Conservation (phyloP, 1,284 basidiomycete species). For the Trametes pubescens region DNA sequence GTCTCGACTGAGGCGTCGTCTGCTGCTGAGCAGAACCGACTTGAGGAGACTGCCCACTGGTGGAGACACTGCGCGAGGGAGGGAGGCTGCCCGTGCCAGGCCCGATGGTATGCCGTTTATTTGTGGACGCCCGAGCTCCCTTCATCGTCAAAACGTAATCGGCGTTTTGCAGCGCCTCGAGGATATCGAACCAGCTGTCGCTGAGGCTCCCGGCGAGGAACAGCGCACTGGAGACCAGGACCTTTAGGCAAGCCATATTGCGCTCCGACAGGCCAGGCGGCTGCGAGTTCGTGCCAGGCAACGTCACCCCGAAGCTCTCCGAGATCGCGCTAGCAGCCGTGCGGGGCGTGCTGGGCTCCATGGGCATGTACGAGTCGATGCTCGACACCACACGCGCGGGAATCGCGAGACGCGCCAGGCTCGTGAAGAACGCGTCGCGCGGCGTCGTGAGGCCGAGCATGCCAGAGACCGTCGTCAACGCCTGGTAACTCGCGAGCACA, state of each 20-base stretch:
- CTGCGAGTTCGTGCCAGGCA: constrained; percentile 47
- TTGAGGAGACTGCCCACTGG: constrained; percentile 17
- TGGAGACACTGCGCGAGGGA: constrained; percentile 34
- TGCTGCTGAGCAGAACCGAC: constrained; percentile 19
- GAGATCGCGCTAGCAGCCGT: constrained; percentile 64
- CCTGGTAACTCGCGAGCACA: constrained; percentile 82
- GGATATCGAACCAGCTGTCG: constrained; percentile 89
- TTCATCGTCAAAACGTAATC: constrained; percentile 85
- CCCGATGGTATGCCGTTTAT: constrained; percentile 49
- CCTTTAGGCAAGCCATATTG: constrained; percentile 91
- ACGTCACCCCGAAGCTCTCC: constrained; percentile 74
- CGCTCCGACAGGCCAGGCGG: constrained; percentile 85
- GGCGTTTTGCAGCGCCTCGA: constrained; percentile 92
- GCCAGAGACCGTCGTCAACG: constrained; percentile 90
- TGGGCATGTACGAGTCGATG: constrained; percentile 66
- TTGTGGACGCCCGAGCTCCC: constrained; percentile 44
- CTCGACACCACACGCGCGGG: constrained; percentile 88
- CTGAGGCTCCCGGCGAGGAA: constrained; percentile 88
- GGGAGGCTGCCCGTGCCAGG: constrained; percentile 43
- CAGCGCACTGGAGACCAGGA: constrained; percentile 80
- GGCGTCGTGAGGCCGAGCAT: constrained; percentile 86
- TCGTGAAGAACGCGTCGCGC: constrained; percentile 92
- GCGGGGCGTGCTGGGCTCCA: constrained; percentile 72
- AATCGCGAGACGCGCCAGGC: constrained; percentile 87
- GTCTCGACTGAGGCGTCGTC: constrained; percentile 44